Base-by-base conservation (phyloP, 192 early-diverging fungal species). In the Allomyces arbusculus region DNA sequence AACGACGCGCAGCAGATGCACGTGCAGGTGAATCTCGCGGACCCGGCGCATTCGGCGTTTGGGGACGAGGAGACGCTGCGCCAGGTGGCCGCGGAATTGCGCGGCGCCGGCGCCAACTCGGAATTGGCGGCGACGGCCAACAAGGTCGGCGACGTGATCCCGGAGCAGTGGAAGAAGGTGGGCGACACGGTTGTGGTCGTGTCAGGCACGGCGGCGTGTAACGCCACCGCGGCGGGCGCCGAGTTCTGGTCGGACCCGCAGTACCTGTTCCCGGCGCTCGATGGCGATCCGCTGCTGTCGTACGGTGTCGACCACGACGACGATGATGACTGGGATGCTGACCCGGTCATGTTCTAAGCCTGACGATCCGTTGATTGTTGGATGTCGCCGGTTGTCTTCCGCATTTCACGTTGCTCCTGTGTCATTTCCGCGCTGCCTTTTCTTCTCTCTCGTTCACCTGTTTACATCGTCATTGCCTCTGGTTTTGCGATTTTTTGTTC, bases 201-300 rank as follows among this genome's bases (percentile, higher is more conserved):
- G 50, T 58, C 50, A 16, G 50, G 50, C 50, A 58, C 20, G 50
- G 16, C 12, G 4, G 50, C 50, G 12, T 3, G 33, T 3, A 40
- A 40, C 7, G 33, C 33, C 5, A 40, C 33, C 33, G 0, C 74
- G 0, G 65, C 75, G 12, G 75, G 77, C 44, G 76, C 83, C 16
- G 67, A 74, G 7, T 76, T 89, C 50, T 93, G 93, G 91, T 81
- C 77, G 44, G 85, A 90, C 68, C 78, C 82, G 62, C 79, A 86
- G 25, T 79, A 83, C 68, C 70, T 94, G 66, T 75, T 89, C 62
- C 93, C 93, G 0, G 84, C 77, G n/a, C 78, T 89, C 66, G 89
- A 91, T 40, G 84, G 83, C 68, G 93, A 96, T 69, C 93, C 91
- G 12, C 72, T 96, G 24, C 69, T 96, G 68, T 88, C 85, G 71